These are phyloP conservation scores for Xylariales sp. DNA, from an alignment of 2,329 filamentous ascomycete species.

Conservation along the genomic window DNA sequence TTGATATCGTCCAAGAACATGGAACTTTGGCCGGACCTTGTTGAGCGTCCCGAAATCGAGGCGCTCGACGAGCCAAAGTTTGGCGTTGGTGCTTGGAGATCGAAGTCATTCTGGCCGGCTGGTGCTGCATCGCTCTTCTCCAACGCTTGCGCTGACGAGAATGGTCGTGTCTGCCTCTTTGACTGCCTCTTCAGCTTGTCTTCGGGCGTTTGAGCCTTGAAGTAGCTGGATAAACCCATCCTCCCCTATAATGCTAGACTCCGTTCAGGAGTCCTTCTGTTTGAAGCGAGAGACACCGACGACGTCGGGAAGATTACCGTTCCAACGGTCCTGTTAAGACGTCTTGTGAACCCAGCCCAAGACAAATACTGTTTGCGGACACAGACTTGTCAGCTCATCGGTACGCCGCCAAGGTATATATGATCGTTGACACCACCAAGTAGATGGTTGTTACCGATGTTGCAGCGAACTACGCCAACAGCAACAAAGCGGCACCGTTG, in stretches of 20 bases:
- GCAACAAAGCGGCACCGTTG: too few relatives aligned
- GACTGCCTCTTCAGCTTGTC: conserved; percentile 22
- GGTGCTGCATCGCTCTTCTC: conserved; percentile 32
- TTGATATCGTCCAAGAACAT: conserved; percentile 67
- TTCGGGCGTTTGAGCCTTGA: conserved; percentile 49
- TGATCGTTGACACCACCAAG: too few relatives aligned
- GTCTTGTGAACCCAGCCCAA: too few relatives aligned
- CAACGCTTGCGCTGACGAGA: conserved; percentile 23
- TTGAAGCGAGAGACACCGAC: background rate
- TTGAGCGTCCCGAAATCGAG: conserved; percentile 47
- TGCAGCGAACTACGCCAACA: too few relatives aligned
- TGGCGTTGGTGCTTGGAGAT: conserved; percentile 44
- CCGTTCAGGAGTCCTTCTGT: background rate
- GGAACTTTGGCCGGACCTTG: conserved; percentile 42
- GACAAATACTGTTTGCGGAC: too few relatives aligned
- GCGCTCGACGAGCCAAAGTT: conserved; percentile 46
- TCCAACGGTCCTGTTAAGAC: background rate
- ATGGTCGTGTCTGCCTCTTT: conserved; percentile 9
- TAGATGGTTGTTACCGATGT: too few relatives aligned
- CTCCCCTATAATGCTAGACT: conserved; percentile 12
- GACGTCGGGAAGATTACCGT: background rate
- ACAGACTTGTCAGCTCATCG: too few relatives aligned
- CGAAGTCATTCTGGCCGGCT: conserved; percentile 35
- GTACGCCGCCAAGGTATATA: too few relatives aligned
- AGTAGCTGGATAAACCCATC: conserved; percentile 61